Percentiles rank a stretch among this genome's conserved stretches.
Conservation (phyloP, 352 stramenopile genomes). For the Phytophthora pistaciae region DNA sequence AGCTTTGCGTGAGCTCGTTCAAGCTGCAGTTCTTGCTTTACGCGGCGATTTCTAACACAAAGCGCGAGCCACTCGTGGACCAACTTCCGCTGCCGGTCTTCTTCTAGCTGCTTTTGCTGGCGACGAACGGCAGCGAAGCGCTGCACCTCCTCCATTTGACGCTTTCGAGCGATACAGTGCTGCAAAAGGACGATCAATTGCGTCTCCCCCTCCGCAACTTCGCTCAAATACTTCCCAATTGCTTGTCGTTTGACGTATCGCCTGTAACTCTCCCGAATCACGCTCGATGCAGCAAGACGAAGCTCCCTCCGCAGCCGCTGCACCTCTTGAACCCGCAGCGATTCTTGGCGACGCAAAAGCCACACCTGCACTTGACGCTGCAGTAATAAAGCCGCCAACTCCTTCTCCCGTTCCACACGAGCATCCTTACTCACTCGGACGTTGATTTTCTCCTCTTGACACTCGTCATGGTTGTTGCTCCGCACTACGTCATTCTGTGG, state of each 20-base stretch:
- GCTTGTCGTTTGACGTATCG: slow-evolving; percentile 21
- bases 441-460: neutral
- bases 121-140: slow-evolving; percentile 14
- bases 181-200: slow-evolving; percentile 17
- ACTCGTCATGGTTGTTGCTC: slow-evolving; percentile 27
- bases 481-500: neutral
- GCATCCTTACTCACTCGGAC: neutral
- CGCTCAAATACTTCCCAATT: slow-evolving; percentile 29
- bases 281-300: slow-evolving; percentile 11
- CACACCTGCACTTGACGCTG: slow-evolving; percentile 35
- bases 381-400: slow-evolving; percentile 28
- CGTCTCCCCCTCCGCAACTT: slow-evolving; percentile 17
- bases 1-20: slow-evolving; percentile 12
- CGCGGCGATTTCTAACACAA: slow-evolving; percentile 3
- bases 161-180: slow-evolving; percentile 17
- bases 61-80: slow-evolving; percentile 11
- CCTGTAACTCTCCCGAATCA: slow-evolving; percentile 26
- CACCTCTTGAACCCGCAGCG: slow-evolving; percentile 11
- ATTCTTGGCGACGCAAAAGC: slow-evolving; percentile 35
- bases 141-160: slow-evolving; percentile 22
- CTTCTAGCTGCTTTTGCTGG: slow-evolving; percentile 5
- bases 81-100: slow-evolving; percentile 11
- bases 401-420: neutral
- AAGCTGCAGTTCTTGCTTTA: slow-evolving; percentile 4
- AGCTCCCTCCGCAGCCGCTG: slow-evolving; percentile 20